Conservation (phyloP, 495 filamentous ascomycete species). For the Mycothermus thermophilus region DNA sequence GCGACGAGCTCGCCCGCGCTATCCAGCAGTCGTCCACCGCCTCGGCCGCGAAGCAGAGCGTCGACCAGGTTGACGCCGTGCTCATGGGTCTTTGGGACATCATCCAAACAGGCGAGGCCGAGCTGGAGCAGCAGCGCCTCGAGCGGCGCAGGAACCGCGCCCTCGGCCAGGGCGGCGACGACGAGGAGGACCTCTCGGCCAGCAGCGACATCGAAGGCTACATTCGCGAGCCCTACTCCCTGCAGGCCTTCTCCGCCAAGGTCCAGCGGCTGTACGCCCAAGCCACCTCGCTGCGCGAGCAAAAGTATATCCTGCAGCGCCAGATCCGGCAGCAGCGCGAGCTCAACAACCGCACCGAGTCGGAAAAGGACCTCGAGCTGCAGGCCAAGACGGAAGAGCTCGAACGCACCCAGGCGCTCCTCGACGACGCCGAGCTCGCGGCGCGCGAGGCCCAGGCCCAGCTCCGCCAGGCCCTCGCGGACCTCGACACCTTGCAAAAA, state of each 20-base stretch:
- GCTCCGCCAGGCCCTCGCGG: slow-evolving; percentile 38
- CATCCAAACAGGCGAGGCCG: slow-evolving; percentile 48
- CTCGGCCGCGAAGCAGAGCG: slow-evolving; percentile 23
- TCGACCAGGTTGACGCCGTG: slow-evolving; percentile 44
- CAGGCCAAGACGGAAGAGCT: slow-evolving; percentile 37
- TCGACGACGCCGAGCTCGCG: slow-evolving; percentile 36
- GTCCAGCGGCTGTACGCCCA: slow-evolving; percentile 60
- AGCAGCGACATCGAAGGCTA: slow-evolving; percentile 37
- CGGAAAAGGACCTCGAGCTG: slow-evolving; percentile 47
- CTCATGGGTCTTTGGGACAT: slow-evolving; percentile 62
- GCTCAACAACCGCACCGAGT: slow-evolving; percentile 54
- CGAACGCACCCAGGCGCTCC: slow-evolving; percentile 34
- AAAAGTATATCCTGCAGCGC: slow-evolving; percentile 68
- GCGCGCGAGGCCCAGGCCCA: slow-evolving; percentile 30
- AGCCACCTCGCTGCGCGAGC: slow-evolving; percentile 55
- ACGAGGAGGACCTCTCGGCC: slow-evolving; percentile 32
- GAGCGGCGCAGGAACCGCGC: slow-evolving; percentile 33
- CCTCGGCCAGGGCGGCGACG: slow-evolving; percentile 25
- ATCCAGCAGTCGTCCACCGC: slow-evolving; percentile 15
- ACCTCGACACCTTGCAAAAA: slow-evolving; percentile 35
- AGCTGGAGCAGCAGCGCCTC: slow-evolving; percentile 39
- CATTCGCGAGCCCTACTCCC: slow-evolving; percentile 46
- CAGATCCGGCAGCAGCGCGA: slow-evolving; percentile 90
- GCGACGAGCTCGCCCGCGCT: slow-evolving; percentile 20
- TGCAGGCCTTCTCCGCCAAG: slow-evolving; percentile 55